phyloP scores from a whole-genome alignment of 768 basidiomycete genomes.

The Lactarius tabidus region DNA sequence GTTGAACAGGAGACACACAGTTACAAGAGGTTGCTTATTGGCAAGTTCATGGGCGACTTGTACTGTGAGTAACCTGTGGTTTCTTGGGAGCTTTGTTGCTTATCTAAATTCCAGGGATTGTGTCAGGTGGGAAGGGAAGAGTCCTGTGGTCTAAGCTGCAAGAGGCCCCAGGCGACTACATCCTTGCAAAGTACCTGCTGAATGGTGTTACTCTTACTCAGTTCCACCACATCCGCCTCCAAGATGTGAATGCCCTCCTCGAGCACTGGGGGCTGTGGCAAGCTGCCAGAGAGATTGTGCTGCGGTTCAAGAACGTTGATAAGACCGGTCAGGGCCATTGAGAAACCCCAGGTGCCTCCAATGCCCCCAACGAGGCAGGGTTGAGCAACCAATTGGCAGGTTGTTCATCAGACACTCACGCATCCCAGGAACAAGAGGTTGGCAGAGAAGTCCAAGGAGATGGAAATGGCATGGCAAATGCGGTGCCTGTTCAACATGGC shows the following conservation, averaged over 20 bases:
- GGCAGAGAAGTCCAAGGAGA: no score
- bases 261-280: not conserved
- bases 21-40: no score
- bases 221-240: not conserved
- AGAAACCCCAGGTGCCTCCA: no score
- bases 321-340: not conserved
- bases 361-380: no score
- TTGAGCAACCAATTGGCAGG: no score
- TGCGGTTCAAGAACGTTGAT: not conserved
- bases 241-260: not conserved
- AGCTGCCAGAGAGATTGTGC: not conserved
- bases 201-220: not conserved
- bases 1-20: no score
- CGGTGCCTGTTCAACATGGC: no score
- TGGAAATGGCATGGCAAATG: no score
- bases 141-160: not conserved
- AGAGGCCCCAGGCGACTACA: not conserved
- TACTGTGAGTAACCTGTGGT: not conserved
- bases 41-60: not conserved
- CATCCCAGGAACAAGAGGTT: no score
- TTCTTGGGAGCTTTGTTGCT: not conserved
- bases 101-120: not conserved
- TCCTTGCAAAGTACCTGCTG: not conserved
- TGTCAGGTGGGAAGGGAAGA: not conserved
- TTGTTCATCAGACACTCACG: no score